Percentiles rank a stretch among this genome's conserved stretches.
Evolutionary conservation across 2,329 filamentous ascomycete genomes (phyloP).

Genomic region (Aspergillus ochraceus): DNA sequence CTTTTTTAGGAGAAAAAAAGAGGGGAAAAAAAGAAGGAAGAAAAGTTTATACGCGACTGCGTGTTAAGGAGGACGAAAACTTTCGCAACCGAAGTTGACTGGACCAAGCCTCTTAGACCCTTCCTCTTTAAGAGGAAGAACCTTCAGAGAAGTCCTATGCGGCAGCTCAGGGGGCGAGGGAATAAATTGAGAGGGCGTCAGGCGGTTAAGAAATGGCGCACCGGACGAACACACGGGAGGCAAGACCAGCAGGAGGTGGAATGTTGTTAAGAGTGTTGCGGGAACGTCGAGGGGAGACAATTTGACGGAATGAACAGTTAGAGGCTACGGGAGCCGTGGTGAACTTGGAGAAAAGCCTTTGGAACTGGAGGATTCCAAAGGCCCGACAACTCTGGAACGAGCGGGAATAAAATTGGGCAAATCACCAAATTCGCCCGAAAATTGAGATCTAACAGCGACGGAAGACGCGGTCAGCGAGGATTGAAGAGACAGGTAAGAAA

Average conservation of each 20-base stretch:
- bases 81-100: slow-evolving; percentile 84
- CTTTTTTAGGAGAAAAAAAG: slow-evolving; percentile 12
- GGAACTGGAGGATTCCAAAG: slow-evolving; percentile 39
- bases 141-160: slow-evolving; percentile 97
- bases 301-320: slow-evolving; percentile 36
- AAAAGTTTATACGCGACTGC: slow-evolving; percentile 29
- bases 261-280: slow-evolving; percentile 50
- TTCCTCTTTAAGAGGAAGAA: slow-evolving; percentile 99
- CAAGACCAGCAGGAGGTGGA: slow-evolving; percentile 42
- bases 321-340: slow-evolving; percentile 42
- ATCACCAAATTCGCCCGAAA: slow-evolving; percentile 13
- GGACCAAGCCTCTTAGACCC: slow-evolving; percentile 99
- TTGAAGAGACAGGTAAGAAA: slow-evolving; percentile 1
- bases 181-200: slow-evolving; percentile 49
- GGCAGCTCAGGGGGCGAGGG: slow-evolving; percentile 81
- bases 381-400: slow-evolving; percentile 18
- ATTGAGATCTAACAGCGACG: slow-evolving; percentile 11
- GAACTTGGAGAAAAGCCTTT: slow-evolving; percentile 35
- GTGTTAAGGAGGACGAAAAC: slow-evolving; percentile 94
- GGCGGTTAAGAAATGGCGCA: slow-evolving; percentile 40
- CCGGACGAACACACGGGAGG: slow-evolving; percentile 29
- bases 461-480: slow-evolving; percentile 15
- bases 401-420: slow-evolving; percentile 10
- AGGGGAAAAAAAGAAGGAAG: slow-evolving; percentile 16
- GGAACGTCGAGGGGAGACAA: slow-evolving; percentile 45